Evolutionary conservation across 768 basidiomycete genomes (phyloP).

Genomic region (Russula sp.): DNA sequence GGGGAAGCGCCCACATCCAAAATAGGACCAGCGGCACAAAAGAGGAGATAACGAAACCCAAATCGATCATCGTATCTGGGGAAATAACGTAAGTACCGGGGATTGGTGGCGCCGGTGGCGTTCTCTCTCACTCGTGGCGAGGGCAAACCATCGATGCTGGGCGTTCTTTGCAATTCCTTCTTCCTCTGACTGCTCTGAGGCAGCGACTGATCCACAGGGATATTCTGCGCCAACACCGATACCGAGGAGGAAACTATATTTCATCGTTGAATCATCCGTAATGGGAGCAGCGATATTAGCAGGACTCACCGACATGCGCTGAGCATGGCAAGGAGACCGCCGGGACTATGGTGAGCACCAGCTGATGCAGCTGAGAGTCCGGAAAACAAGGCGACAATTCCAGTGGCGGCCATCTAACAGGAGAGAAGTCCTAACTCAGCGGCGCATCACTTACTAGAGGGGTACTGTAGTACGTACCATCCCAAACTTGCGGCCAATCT

Average conservation of each 20-base stretch:
- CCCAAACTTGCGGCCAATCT: constrained; percentile 67
- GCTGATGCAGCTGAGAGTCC: constrained; percentile 75
- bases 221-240: constrained; percentile 88
- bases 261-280: not conserved
- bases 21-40: constrained; percentile 82
- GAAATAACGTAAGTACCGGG: constrained; percentile 11
- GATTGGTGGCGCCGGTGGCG: not conserved
- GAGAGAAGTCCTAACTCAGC: not conserved
- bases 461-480: constrained; percentile 57
- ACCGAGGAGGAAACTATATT: constrained; percentile 71
- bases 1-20: constrained; percentile 65
- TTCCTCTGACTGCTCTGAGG: constrained; percentile 87
- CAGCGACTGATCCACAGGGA: constrained; percentile 85
- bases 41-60: constrained; percentile 71
- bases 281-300: not conserved
- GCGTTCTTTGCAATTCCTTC: constrained; percentile 67
- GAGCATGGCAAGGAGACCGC: constrained; percentile 72
- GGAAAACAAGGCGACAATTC: constrained; percentile 81
- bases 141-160: constrained; percentile 81
- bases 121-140: constrained; percentile 69
- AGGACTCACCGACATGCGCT: constrained; percentile 60
- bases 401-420: constrained; percentile 68
- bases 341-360: constrained; percentile 66
- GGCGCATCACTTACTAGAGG: not conserved
- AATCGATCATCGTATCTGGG: constrained; percentile 78